These are phyloP conservation scores for Rosa chinensis DNA, from an alignment of 306 rosid genomes.

Conservation along the genomic window DNA sequence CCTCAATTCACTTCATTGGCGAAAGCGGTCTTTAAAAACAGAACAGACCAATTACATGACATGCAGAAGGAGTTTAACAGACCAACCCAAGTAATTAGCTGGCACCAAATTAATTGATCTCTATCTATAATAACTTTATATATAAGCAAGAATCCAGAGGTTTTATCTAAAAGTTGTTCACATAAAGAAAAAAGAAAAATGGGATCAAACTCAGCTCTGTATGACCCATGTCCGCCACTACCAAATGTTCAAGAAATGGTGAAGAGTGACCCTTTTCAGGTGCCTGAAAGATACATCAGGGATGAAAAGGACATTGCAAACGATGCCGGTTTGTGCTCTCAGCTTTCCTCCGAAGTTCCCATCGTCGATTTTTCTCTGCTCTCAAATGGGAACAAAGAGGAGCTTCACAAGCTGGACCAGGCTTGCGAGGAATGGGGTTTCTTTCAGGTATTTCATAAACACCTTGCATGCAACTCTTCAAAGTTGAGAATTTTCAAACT, in stretches of 20 bases:
- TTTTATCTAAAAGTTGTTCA: background rate
- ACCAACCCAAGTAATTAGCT: too few relatives aligned
- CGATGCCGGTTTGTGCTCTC: background rate
- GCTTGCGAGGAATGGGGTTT: conserved; percentile 41
- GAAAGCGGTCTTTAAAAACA: background rate
- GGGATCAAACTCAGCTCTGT: background rate
- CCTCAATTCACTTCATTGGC: background rate
- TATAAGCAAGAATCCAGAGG: background rate
- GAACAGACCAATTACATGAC: too few relatives aligned
- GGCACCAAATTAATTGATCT: too few relatives aligned
- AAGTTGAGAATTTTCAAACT: background rate
- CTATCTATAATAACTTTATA: too few relatives aligned
- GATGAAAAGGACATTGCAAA: conserved; percentile 21
- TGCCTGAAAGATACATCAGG: conserved; percentile 31
- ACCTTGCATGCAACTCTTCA: background rate
- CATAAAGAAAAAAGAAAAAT: background rate
- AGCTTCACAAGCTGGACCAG: conserved; percentile 24
- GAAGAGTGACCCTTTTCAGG: conserved; percentile 22
- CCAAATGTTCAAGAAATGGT: conserved; percentile 47
- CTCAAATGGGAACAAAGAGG: conserved; percentile 11
- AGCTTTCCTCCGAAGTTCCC: conserved; percentile 18
- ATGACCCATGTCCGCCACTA: conserved; percentile 15
- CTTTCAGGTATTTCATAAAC: conserved; percentile 22
- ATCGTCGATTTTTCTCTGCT: conserved; percentile 27
- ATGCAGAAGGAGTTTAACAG: background rate